Evolutionary conservation across 1,139 yeast species (phyloP).

Genomic region (Lodderomyces theae): DNA sequence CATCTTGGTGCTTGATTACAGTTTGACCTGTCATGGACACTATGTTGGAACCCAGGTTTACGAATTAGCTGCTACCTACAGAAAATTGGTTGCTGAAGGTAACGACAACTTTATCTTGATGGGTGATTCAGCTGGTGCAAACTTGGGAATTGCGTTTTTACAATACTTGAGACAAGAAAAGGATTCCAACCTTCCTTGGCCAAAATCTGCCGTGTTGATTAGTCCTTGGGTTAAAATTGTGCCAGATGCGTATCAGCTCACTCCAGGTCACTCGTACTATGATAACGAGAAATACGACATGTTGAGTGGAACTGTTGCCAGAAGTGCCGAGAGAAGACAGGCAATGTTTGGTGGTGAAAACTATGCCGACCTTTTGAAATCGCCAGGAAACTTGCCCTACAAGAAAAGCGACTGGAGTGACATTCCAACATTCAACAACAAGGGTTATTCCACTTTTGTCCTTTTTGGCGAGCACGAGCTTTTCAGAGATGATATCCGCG

Average conservation of each 20-base stretch:
- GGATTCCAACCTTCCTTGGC: slow-evolving; percentile 20
- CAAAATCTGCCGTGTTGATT: slow-evolving; percentile 30
- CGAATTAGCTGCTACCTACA: slow-evolving; percentile 33
- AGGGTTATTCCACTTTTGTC: slow-evolving; percentile 27
- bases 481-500: slow-evolving; percentile 40
- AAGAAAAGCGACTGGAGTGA: slow-evolving; percentile 31
- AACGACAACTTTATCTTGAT: slow-evolving; percentile 30
- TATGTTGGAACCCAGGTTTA: slow-evolving; percentile 34
- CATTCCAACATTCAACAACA: slow-evolving; percentile 30
- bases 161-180: slow-evolving; percentile 24
- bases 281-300: slow-evolving; percentile 34
- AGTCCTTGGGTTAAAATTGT: slow-evolving; percentile 37
- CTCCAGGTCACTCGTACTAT: slow-evolving; percentile 32
- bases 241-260: slow-evolving; percentile 13
- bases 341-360: slow-evolving; percentile 14
- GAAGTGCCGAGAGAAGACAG: neutral
- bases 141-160: slow-evolving; percentile 29
- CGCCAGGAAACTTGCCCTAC: slow-evolving; percentile 20
- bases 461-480: slow-evolving; percentile 43
- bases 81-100: slow-evolving; percentile 21
- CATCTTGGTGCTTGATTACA: slow-evolving; percentile 38
- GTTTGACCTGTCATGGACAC: slow-evolving; percentile 31
- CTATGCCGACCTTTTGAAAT: slow-evolving; percentile 10
- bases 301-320: slow-evolving; percentile 14
- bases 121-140: slow-evolving; percentile 47